Conservation (phyloP, 345 rosid species). For the Salix udensis region DNA sequence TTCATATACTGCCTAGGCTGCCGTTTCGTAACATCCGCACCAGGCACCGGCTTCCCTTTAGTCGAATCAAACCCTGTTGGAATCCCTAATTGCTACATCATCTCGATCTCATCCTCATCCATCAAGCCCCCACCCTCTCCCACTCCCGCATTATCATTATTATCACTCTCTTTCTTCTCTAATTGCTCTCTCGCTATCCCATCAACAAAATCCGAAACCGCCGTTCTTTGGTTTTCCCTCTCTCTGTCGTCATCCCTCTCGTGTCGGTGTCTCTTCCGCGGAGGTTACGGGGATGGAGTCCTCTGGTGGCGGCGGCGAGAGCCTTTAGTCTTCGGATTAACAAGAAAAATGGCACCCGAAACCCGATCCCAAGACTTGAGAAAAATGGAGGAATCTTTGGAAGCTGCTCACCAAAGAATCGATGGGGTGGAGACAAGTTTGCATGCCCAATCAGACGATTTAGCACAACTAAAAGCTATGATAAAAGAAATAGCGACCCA, state of each 20-base stretch:
- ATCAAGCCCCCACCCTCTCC: conserved; percentile 6
- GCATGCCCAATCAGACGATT: no score
- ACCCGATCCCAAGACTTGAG: no score
- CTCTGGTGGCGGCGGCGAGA: conserved; percentile 20
- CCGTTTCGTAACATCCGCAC: conserved; percentile 76
- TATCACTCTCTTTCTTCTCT: conserved; percentile 34
- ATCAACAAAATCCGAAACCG: conserved; percentile 53
- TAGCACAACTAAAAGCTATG: no score
- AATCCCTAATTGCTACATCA: conserved; percentile 93
- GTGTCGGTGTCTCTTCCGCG: conserved; percentile 50
- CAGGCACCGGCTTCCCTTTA: conserved; percentile 82
- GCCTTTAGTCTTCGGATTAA: no score
- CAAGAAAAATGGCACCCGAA: no score
- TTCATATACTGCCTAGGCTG: conserved; percentile 97
- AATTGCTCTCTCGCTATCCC: conserved; percentile 53
- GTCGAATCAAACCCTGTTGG: conserved; percentile 89
- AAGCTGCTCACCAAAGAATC: no score
- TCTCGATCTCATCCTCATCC: conserved; percentile 64
- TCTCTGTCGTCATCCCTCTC: conserved; percentile 35
- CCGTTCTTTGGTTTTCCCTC: conserved; percentile 40
- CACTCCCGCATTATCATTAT: conserved; percentile 8
- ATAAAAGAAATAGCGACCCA: no score
- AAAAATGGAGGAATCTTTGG: no score
- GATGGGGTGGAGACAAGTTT: no score
- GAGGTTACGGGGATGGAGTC: conserved; percentile 58